phyloP scores from a whole-genome alignment of 73 alveolate species.

The Halteria grandinella region DNA sequence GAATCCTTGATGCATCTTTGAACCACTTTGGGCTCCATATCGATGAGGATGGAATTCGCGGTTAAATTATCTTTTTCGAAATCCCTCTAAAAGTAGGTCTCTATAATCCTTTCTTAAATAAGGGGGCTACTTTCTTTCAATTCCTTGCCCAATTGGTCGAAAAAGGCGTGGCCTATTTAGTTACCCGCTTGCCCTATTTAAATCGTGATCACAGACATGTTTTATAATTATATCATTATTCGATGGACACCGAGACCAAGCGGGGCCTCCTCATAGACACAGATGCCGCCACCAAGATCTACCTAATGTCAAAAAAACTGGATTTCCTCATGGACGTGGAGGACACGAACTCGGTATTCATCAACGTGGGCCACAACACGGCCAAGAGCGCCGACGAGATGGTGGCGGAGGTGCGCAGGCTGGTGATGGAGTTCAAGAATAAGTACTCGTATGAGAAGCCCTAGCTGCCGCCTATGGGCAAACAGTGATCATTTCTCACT shows the following conservation, averaged over 20 bases:
- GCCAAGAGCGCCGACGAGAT: too few relatives aligned
- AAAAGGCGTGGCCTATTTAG: constrained; percentile 56
- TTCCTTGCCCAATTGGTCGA: constrained; percentile 14
- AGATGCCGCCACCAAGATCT: constrained; percentile 40
- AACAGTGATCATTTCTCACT: too few relatives aligned
- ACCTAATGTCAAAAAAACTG: constrained; percentile 9
- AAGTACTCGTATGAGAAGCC: constrained; percentile 44
- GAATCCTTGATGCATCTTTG: constrained; percentile 47
- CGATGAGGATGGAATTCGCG: constrained; percentile 61
- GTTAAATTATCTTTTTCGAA: constrained; percentile 19
- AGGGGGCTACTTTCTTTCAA: constrained; percentile 36
- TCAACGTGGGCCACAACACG: too few relatives aligned
- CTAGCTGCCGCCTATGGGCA: too few relatives aligned
- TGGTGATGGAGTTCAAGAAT: constrained; percentile 38
- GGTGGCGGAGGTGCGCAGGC: constrained; percentile 14
- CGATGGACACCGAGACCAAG: constrained; percentile 19
- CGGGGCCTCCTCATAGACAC: constrained; percentile 34
- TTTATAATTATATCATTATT: neutral
- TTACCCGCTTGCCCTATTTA: constrained; percentile 73
- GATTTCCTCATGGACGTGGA: constrained; percentile 19
- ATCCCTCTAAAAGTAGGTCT: constrained; percentile 48
- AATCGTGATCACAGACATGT: constrained; percentile 62
- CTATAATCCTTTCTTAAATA: constrained; percentile 16
- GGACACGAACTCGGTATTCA: constrained; percentile 27
- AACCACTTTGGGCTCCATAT: constrained; percentile 78